A percentile compares a stretch with the other conserved stretches of the same genome.
Evolutionary conservation across 331 rosid genomes (phyloP).

Genomic region (Quercus phellos): DNA sequence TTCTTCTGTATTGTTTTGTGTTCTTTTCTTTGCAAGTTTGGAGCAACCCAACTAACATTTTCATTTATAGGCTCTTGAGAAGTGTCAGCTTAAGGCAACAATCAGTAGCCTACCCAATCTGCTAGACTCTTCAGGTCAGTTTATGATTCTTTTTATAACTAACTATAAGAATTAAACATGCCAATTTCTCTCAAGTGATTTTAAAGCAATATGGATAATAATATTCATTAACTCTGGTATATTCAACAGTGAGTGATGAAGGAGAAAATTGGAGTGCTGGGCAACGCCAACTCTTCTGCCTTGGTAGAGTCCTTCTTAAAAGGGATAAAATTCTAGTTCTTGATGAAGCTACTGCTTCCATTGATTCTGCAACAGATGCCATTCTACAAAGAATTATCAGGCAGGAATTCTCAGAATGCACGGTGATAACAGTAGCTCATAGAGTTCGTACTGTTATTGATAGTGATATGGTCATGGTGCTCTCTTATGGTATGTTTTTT

Average conservation of each 20-base stretch:
- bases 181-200: background rate
- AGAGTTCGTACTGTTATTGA: conserved; percentile 36
- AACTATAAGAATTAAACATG: background rate
- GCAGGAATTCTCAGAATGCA: conserved; percentile 47
- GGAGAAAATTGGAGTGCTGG: too few relatives aligned
- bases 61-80: conserved; percentile 35
- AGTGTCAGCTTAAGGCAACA: conserved; percentile 42
- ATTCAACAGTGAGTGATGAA: too few relatives aligned
- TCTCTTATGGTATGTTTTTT: conserved; percentile 37
- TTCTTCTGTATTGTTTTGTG: background rate
- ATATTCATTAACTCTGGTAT: background rate
- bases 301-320: background rate
- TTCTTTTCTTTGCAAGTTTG: background rate
- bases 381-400: conserved; percentile 40
- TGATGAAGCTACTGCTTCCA: conserved; percentile 57
- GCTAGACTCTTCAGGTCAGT: conserved; percentile 43
- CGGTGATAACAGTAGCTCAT: conserved; percentile 14
- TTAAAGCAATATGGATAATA: background rate
- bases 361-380: conserved; percentile 49
- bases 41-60: background rate
- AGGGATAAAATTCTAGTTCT: conserved; percentile 47
- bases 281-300: too few relatives aligned
- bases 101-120: conserved; percentile 33
- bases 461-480: conserved; percentile 59
- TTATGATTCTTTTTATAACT: background rate